Conservation (phyloP, 2,329 filamentous ascomycete genomes). For the Onygenales sp. region DNA sequence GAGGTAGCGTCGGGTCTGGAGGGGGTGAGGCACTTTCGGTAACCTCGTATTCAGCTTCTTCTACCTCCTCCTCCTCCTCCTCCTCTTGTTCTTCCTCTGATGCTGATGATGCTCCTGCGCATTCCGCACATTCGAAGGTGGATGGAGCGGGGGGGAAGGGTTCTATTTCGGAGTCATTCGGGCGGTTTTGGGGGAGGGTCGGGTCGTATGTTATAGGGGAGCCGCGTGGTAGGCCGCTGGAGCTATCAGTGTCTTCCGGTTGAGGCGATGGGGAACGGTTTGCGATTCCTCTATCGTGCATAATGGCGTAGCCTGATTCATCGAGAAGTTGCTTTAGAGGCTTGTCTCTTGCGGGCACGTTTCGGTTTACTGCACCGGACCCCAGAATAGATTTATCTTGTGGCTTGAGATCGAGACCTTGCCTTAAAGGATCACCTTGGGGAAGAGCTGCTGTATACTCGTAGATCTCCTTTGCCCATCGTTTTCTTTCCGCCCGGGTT, state of each 20-base stretch:
- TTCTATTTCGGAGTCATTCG: slow-evolving; percentile 7
- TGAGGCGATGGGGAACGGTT: slow-evolving; percentile 2
- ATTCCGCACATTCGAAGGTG: slow-evolving; percentile 1
- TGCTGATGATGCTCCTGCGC: neutral
- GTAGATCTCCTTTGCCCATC: slow-evolving; percentile 37
- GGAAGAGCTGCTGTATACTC: slow-evolving; percentile 12
- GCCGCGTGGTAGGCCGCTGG: neutral
- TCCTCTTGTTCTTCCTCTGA: slow-evolving; percentile 2
- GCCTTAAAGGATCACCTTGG: slow-evolving; percentile 3
- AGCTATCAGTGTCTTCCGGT: slow-evolving; percentile 10
- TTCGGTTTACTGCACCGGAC: slow-evolving; percentile 7
- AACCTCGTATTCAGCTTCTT: neutral
- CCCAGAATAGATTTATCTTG: neutral
- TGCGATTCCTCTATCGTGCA: slow-evolving; percentile 8
- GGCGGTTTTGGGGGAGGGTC: slow-evolving; percentile 13
- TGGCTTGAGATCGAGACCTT: neutral
- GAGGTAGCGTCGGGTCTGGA: slow-evolving; percentile 38
- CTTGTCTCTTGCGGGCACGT: slow-evolving; percentile 24
- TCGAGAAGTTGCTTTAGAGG: slow-evolving; percentile 35
- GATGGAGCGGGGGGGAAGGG: slow-evolving; percentile 9
- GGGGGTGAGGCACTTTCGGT: slow-evolving; percentile 1
- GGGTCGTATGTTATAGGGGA: slow-evolving; percentile 3
- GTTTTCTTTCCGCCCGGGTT: slow-evolving; percentile 53
- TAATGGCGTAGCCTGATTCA: slow-evolving; percentile 30
- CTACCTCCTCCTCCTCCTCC: neutral